phyloP scores from a whole-genome alignment of 331 rosid genomes.

The Acacia concinna region DNA sequence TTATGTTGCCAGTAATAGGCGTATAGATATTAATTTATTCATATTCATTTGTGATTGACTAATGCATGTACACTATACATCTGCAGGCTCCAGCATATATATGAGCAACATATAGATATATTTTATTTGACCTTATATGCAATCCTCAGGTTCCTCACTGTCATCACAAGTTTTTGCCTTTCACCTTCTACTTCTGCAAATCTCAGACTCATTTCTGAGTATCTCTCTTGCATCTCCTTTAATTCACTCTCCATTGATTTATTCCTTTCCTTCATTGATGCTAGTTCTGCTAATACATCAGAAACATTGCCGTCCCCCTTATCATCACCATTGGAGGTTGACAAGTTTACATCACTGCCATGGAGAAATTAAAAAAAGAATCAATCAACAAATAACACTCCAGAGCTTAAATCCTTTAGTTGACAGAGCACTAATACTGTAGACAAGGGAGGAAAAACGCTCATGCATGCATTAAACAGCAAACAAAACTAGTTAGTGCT shows the following conservation, averaged over 20 bases:
- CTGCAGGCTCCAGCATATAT: slow-evolving; percentile 34
- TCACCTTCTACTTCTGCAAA: slow-evolving; percentile 99
- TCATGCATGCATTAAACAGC: background rate
- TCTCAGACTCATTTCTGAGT: slow-evolving; percentile 94
- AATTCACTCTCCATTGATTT: slow-evolving; percentile 78
- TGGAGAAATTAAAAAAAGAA: background rate
- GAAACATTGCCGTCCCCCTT: slow-evolving; percentile 22
- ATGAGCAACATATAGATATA: slow-evolving; percentile 21
- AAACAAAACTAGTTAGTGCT: background rate
- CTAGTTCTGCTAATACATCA: slow-evolving; percentile 46
- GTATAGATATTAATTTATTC: slow-evolving; percentile 51
- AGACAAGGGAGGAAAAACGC: background rate
- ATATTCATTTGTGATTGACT: slow-evolving; percentile 35
- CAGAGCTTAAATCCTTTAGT: slow-evolving; percentile 4
- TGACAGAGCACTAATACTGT: background rate
- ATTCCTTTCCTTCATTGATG: slow-evolving; percentile 64
- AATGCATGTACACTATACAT: slow-evolving; percentile 50
- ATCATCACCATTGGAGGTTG: slow-evolving; percentile 1
- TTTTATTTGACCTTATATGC: slow-evolving; percentile 48
- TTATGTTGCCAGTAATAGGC: slow-evolving; percentile 43
- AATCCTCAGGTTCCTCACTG: slow-evolving; percentile 71
- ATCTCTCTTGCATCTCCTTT: slow-evolving; percentile 97
- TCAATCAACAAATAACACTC: slow-evolving; percentile 15
- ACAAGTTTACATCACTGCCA: slow-evolving; percentile 37
- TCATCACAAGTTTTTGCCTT: slow-evolving; percentile 95